phyloP scores from a whole-genome alignment of 108 stramenopile species.

The Cyclotella choctawhatcheeana region DNA sequence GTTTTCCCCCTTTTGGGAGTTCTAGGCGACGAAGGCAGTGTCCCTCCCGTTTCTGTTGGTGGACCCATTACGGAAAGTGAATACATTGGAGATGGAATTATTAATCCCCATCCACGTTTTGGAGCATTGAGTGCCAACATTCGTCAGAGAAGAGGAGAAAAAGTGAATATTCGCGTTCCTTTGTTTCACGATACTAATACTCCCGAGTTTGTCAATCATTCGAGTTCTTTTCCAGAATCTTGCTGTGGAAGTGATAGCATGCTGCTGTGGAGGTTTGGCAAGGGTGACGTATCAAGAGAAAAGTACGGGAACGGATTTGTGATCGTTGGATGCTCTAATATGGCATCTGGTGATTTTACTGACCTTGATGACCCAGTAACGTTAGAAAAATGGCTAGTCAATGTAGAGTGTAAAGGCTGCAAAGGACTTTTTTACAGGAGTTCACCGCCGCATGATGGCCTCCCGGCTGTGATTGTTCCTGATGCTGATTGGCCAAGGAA shows the following conservation, averaged over 20 bases:
- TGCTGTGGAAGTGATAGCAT: slow-evolving; percentile 63
- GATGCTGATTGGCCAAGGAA: slow-evolving; percentile 94
- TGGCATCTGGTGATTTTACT: slow-evolving; percentile 52
- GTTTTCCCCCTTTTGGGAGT: slow-evolving; percentile 89
- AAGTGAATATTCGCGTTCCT: slow-evolving; percentile 96
- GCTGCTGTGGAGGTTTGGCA: slow-evolving; percentile 89
- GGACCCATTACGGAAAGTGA: slow-evolving; percentile 89
- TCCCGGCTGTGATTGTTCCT: slow-evolving; percentile 82
- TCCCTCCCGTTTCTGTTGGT: slow-evolving; percentile 75
- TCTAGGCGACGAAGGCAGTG: slow-evolving; percentile 78
- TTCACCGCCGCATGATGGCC: slow-evolving; percentile 15
- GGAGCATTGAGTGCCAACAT: slow-evolving; percentile 97
- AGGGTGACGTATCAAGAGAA: slow-evolving; percentile 75
- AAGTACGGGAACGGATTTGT: slow-evolving; percentile 78
- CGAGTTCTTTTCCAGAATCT: slow-evolving; percentile 31
- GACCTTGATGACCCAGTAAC: slow-evolving; percentile 64
- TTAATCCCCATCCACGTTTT: slow-evolving; percentile 99
- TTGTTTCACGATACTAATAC: slow-evolving; percentile 93
- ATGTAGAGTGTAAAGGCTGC: slow-evolving; percentile 87
- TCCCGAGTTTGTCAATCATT: slow-evolving; percentile 76
- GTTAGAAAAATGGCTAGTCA: slow-evolving; percentile 87
- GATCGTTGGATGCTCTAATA: slow-evolving; percentile 81
- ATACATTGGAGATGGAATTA: slow-evolving; percentile 95
- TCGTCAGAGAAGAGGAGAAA: slow-evolving; percentile 86
- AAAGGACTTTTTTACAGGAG: slow-evolving; percentile 86